Evolutionary conservation across 2,329 filamentous ascomycete genomes (phyloP).

Genomic region (Raffaelea albimanens): DNA sequence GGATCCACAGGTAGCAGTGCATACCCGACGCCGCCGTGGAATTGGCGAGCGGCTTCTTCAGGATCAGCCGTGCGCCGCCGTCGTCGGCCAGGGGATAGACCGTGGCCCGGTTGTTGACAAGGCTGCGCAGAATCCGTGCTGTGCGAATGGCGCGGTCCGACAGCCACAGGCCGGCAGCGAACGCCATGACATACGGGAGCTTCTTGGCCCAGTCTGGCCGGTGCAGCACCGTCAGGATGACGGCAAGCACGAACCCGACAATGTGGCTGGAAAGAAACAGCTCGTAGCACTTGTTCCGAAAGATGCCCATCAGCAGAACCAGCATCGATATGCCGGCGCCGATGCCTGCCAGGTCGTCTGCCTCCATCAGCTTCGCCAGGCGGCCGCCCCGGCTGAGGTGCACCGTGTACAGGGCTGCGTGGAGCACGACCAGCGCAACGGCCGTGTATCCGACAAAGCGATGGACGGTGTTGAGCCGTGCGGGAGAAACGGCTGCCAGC

Average conservation of each 20-base stretch:
- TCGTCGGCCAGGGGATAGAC: constrained; percentile 33
- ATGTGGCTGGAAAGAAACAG: constrained; percentile 36
- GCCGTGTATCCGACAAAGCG: constrained; percentile 33
- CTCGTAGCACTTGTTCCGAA: constrained; percentile 31
- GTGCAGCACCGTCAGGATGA: constrained; percentile 32
- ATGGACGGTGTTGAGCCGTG: constrained; percentile 37
- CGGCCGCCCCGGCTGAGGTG: constrained; percentile 18
- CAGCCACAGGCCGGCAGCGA: constrained; percentile 31
- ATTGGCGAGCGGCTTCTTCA: constrained; percentile 32
- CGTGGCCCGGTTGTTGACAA: constrained; percentile 28
- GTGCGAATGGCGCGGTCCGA: constrained; percentile 32
- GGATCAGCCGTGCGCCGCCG: constrained; percentile 33
- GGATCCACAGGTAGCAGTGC: constrained; percentile 53
- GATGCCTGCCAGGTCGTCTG: constrained; percentile 24
- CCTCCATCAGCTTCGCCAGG: constrained; percentile 15
- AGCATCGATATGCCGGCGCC: constrained; percentile 27
- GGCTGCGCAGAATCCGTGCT: constrained; percentile 24
- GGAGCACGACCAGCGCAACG: constrained; percentile 24
- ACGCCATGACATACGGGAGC: constrained; percentile 26
- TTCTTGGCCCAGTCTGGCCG: constrained; percentile 29
- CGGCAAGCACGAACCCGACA: constrained; percentile 27
- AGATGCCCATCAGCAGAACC: constrained; percentile 22
- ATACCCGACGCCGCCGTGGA: constrained; percentile 33
- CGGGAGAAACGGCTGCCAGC: constrained; percentile 33
- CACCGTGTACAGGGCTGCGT: constrained; percentile 24